Evolutionary conservation across 805 yeast genomes (phyloP), one percentile per base, ranked within the genome.

Genomic region (Candida tallmaniae): DNA sequence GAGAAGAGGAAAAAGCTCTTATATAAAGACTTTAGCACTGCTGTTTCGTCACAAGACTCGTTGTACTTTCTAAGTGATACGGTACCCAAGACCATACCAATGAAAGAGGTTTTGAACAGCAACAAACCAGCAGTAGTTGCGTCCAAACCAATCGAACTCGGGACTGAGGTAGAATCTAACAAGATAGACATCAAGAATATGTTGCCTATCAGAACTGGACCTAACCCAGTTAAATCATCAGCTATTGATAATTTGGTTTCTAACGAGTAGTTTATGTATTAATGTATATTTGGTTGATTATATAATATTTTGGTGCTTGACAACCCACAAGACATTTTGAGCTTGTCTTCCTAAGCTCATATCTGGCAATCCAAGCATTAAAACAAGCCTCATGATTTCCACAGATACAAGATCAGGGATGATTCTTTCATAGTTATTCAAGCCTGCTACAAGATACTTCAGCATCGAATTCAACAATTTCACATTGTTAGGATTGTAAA

Each of bases 21-120:
- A 36, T 85, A 85, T 54, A 68, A 72, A 31, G 94, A 84, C 53
- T 74, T 83, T 50, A 74, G 86, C 23, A 62, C 65, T 27, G 86
- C 82, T 1, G 87, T 81, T 3, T 47, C 66, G 16, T 62, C 65
- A 33, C 74, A 71, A 40, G 86, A 80, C 30, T 71, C 78, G 23
- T 64, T 85, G 34, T 60, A 70, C 23, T 84, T 85, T 52, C 61
- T 85, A 39, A 62, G 72, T 27, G 83, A 79, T 38, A 64, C 85
- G 2, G 80, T 83, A 6, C 94, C 93, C 2, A 73, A 72, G 46
- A 73, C 81, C 0, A 68, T 63, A 15, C 68, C 74, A 3, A 51
- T 79, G 17, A 68, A 70, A 11, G 70, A 70, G 13, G 60, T 80
- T 2, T 60, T 76, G 5, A 27, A 27, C 13, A 21, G 19, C 17